A percentile compares a stretch with the other conserved stretches of the same genome.
phyloP scores from a whole-genome alignment of 2,329 filamentous ascomycete species.

The Drechslera avenae region DNA sequence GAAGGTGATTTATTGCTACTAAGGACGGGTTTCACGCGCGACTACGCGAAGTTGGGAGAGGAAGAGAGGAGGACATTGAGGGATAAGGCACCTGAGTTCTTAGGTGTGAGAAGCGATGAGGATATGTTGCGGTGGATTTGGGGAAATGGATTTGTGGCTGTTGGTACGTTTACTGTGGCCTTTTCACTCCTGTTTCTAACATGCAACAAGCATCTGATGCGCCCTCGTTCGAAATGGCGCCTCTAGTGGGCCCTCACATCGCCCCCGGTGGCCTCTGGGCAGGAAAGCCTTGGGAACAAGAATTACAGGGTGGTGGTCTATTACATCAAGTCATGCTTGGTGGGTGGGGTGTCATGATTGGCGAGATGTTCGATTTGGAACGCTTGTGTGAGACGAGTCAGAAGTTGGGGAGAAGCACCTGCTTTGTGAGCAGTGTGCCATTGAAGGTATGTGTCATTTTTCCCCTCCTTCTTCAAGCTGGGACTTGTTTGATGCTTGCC shows the following conservation, averaged over 20 bases:
- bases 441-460: constrained; percentile 52
- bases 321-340: constrained; percentile 43
- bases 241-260: constrained; percentile 44
- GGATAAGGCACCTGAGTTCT: constrained; percentile 38
- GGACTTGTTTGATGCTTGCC: no score
- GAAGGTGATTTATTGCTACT: constrained; percentile 39
- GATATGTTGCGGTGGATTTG: constrained; percentile 54
- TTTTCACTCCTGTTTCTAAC: background rate
- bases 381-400: constrained; percentile 59
- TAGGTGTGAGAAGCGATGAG: constrained; percentile 49
- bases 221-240: constrained; percentile 53
- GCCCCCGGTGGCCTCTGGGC: constrained; percentile 41
- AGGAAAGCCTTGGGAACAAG: constrained; percentile 41
- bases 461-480: background rate
- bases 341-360: constrained; percentile 47
- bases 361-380: constrained; percentile 55
- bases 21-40: constrained; percentile 42
- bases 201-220: constrained; percentile 43
- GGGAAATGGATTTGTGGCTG: constrained; percentile 54
- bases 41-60: constrained; percentile 42
- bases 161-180: constrained; percentile 21
- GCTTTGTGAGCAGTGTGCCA: constrained; percentile 65
- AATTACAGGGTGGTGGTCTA: constrained; percentile 44
- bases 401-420: constrained; percentile 59
- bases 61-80: constrained; percentile 34